These are phyloP conservation scores for Phyllostachys edulis DNA, from an alignment of 176 grass and related monocot species.

Conservation along the genomic window DNA sequence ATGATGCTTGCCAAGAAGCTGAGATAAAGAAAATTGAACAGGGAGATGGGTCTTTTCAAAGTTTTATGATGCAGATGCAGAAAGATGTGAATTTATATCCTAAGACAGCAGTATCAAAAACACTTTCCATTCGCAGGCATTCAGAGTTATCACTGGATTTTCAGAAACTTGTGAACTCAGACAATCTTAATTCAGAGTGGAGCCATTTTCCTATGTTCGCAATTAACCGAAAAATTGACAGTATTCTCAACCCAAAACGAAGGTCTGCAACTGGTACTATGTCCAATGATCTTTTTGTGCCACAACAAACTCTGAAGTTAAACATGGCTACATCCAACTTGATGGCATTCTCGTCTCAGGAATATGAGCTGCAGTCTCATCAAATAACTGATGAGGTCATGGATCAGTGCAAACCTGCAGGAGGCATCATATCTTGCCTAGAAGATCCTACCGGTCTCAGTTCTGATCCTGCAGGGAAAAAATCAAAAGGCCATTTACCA, in stretches of 20 bases:
- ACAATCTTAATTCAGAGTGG: slow-evolving; percentile 37
- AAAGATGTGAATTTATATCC: slow-evolving; percentile 37
- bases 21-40: slow-evolving; percentile 20
- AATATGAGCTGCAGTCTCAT: slow-evolving; percentile 27
- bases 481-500: slow-evolving; percentile 36
- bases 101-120: slow-evolving; percentile 37
- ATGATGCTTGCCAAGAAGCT: slow-evolving; percentile 27
- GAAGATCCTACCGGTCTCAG: slow-evolving; percentile 31
- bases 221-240: slow-evolving; percentile 56
- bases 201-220: slow-evolving; percentile 56
- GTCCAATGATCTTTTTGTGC: slow-evolving; percentile 32
- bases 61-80: slow-evolving; percentile 38
- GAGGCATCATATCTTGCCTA: slow-evolving; percentile 1
- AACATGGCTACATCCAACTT: slow-evolving; percentile 27
- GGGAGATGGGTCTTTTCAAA: slow-evolving; percentile 24
- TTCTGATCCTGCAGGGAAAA: slow-evolving; percentile 32
- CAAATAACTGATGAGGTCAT: slow-evolving; percentile 23
- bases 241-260: slow-evolving; percentile 46
- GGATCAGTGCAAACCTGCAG: slow-evolving; percentile 23
- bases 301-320: slow-evolving; percentile 39
- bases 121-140: slow-evolving; percentile 42
- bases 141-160: slow-evolving; percentile 37
- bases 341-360: slow-evolving; percentile 38
- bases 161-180: slow-evolving; percentile 36
- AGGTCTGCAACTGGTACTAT: not conserved